Evolutionary conservation across 257 asterid species (phyloP).

Genomic region (Sherardia arvensis): DNA sequence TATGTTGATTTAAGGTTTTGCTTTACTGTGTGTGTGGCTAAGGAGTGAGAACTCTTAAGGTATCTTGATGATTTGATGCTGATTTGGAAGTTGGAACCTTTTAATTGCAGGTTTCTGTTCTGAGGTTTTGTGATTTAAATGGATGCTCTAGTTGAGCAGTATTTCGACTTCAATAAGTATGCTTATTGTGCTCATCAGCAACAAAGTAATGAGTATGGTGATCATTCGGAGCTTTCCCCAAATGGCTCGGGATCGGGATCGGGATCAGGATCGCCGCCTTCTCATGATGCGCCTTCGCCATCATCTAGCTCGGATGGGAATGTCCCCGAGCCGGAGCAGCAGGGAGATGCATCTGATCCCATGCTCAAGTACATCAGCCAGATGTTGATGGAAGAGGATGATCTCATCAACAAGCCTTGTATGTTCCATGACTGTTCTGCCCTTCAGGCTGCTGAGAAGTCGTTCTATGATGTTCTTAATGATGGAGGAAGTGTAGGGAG

Average conservation of each 20-base stretch:
- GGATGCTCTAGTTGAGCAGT: conserved; percentile 13
- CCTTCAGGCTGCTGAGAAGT: conserved; percentile 27
- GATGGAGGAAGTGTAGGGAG: conserved; percentile 9
- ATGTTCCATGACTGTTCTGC: conserved; percentile 28
- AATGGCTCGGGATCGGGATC: background rate
- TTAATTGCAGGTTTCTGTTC: conserved; percentile 1
- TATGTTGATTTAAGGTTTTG: background rate
- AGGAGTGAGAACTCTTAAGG: background rate
- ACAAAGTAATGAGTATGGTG: background rate
- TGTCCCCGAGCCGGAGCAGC: conserved; percentile 4
- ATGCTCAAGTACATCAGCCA: conserved; percentile 24
- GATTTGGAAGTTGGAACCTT: background rate
- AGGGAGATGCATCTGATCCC: conserved; percentile 20
- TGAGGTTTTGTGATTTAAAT: background rate
- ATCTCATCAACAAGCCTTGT: conserved; percentile 25
- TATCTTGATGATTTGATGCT: background rate
- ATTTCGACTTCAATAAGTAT: conserved; percentile 3
- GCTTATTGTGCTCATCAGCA: conserved; percentile 4
- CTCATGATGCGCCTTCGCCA: conserved; percentile 6
- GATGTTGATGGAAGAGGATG: conserved; percentile 34
- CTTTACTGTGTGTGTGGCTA: background rate
- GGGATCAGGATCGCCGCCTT: background rate
- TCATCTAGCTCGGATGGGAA: conserved; percentile 14
- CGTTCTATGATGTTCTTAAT: conserved; percentile 26
- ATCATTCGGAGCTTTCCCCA: conserved; percentile 4